Conservation (phyloP, 2,329 filamentous ascomycete species). For the Fusarium sp. region DNA sequence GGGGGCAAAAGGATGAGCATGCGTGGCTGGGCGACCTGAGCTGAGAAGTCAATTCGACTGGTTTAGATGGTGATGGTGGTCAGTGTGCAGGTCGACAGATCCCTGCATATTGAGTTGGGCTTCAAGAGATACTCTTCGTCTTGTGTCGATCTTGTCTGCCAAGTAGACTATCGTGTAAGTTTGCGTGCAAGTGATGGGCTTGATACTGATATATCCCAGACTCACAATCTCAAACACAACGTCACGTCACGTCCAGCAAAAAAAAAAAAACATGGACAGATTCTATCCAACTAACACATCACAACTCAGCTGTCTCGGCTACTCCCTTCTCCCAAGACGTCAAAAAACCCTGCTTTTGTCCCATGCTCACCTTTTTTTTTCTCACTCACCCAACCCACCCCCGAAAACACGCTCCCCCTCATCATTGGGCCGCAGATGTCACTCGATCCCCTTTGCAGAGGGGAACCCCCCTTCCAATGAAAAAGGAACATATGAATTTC, state of each 20-base stretch:
- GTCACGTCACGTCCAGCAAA: too few relatives aligned
- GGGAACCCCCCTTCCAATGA: neutral
- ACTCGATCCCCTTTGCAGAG: neutral
- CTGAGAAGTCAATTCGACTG: slow-evolving; percentile 7
- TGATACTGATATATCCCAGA: neutral
- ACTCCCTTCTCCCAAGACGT: slow-evolving; percentile 11
- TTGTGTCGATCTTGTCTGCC: neutral
- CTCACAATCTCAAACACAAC: neutral
- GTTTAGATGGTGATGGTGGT: slow-evolving; percentile 8
- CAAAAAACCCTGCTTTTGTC: slow-evolving; percentile 15
- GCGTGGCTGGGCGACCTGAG: slow-evolving; percentile 19
- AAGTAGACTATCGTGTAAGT: slow-evolving; percentile 4
- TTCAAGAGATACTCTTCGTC: slow-evolving; percentile 14
- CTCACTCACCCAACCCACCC: slow-evolving; percentile 40
- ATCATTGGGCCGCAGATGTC: slow-evolving; percentile 40
- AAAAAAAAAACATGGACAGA: too few relatives aligned
- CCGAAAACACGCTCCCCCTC: slow-evolving; percentile 14
- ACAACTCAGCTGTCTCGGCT: slow-evolving; percentile 23
- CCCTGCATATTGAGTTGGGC: slow-evolving; percentile 35
- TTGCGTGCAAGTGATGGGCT: neutral
- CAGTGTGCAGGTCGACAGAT: slow-evolving; percentile 35
- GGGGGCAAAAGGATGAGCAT: slow-evolving; percentile 16
- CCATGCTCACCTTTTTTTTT: neutral
- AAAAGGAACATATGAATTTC: neutral
- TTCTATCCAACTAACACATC: neutral